Evolutionary conservation across 441 rosid genomes (phyloP).

Genomic region (Pelargonium fulgidum): DNA sequence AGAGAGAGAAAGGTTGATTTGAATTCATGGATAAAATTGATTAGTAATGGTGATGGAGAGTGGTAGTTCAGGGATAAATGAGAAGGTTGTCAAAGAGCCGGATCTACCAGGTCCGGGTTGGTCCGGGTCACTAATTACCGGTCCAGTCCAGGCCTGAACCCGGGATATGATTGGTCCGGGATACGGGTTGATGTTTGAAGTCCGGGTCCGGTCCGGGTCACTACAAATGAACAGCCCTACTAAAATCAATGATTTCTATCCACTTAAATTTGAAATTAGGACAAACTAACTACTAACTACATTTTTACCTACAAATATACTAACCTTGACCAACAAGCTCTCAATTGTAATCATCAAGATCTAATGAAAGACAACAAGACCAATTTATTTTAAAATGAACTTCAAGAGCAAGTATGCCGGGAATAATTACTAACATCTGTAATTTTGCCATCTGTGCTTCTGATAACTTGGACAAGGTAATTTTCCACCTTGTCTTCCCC

Average conservation of each 20-base stretch:
- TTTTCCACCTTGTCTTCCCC: conserved; percentile 61
- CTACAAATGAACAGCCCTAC: no score
- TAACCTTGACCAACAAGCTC: neutral
- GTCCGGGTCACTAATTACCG: no score
- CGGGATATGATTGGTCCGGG: no score
- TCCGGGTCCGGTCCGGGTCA: no score
- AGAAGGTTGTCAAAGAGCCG: no score
- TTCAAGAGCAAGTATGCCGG: neutral
- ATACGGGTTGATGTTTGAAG: no score
- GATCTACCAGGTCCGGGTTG: no score
- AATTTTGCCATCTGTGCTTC: conserved; percentile 60
- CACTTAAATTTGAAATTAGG: neutral
- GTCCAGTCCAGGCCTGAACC: no score
- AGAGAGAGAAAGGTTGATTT: no score
- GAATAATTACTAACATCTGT: conserved; percentile 52
- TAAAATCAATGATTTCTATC: neutral
- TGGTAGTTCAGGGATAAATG: no score
- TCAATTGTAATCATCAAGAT: neutral
- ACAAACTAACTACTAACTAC: neutral
- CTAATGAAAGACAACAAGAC: neutral
- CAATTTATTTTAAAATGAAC: neutral
- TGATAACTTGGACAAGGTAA: conserved; percentile 72
- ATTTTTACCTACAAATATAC: neutral
- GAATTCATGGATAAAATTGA: no score
- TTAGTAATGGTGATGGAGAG: no score